Conservation (phyloP, 495 filamentous ascomycete species). For the Penicilliopsis zonata region DNA sequence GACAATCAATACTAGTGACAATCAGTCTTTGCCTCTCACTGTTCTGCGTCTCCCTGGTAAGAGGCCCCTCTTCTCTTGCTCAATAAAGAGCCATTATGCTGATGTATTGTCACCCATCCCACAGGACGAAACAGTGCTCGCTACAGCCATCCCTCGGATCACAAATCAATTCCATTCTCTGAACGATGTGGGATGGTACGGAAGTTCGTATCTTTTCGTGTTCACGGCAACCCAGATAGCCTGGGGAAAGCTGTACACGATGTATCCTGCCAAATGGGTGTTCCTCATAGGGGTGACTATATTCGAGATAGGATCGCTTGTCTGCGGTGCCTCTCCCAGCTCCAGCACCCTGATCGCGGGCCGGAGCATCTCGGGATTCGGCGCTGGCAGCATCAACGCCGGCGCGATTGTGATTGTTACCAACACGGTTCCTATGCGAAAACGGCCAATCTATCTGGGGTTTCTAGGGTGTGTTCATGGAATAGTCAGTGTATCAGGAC, state of each 20-base stretch:
- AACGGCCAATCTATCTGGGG: constrained; percentile 62
- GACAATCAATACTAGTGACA: constrained; percentile 43
- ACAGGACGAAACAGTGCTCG: constrained; percentile 69
- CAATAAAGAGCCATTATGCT: not conserved
- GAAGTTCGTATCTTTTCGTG: constrained; percentile 53
- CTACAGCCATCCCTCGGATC: constrained; percentile 74
- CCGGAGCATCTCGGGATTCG: constrained; percentile 75
- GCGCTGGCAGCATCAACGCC: constrained; percentile 70
- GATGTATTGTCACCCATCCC: constrained; percentile 2
- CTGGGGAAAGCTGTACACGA: constrained; percentile 71
- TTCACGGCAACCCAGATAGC: constrained; percentile 58
- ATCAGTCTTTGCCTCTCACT: constrained; percentile 49
- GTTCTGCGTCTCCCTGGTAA: constrained; percentile 52
- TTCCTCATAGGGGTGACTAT: constrained; percentile 60
- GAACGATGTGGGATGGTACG: constrained; percentile 75
- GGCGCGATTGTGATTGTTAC: constrained; percentile 73
- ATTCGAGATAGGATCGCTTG: constrained; percentile 74
- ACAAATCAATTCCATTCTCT: constrained; percentile 68
- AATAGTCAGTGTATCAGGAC: constrained; percentile 64
- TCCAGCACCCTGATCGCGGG: constrained; percentile 71
- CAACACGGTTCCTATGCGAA: constrained; percentile 57
- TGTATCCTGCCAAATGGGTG: constrained; percentile 62
- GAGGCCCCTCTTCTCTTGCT: no score
- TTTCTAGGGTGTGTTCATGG: constrained; percentile 72
- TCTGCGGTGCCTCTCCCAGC: constrained; percentile 68